These are phyloP conservation scores for Colletotrichum incanum DNA, from an alignment of 2,329 filamentous ascomycete species.

Conservation along the genomic window DNA sequence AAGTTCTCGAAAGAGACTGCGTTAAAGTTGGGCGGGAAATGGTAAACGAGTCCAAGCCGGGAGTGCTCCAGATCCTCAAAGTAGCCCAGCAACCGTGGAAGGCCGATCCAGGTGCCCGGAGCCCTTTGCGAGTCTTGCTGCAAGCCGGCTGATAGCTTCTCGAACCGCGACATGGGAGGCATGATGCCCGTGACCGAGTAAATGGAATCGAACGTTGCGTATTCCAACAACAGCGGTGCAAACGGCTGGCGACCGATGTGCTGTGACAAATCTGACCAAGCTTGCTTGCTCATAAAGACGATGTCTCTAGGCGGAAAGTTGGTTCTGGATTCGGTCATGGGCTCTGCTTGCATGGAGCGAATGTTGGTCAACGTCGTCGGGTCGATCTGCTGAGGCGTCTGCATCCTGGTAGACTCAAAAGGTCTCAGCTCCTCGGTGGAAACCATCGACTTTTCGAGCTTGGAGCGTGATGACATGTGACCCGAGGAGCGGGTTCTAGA, in stretches of 20 bases:
- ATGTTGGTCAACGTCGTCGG: slow-evolving; percentile 67
- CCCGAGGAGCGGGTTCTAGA: slow-evolving; percentile 75
- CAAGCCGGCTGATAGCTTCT: slow-evolving; percentile 73
- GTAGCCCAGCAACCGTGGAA: slow-evolving; percentile 76
- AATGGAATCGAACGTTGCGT: slow-evolving; percentile 75
- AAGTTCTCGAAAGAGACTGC: slow-evolving; percentile 68
- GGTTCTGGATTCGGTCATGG: slow-evolving; percentile 47
- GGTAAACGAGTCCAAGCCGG: slow-evolving; percentile 82
- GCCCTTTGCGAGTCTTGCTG: slow-evolving; percentile 68
- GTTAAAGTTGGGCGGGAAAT: slow-evolving; percentile 77
- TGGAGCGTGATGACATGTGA: slow-evolving; percentile 53
- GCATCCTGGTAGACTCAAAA: slow-evolving; percentile 74
- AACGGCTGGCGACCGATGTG: slow-evolving; percentile 62
- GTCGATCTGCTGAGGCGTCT: slow-evolving; percentile 73
- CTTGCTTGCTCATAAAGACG: slow-evolving; percentile 65
- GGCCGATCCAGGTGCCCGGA: slow-evolving; percentile 72
- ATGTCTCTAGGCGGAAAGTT: slow-evolving; percentile 60
- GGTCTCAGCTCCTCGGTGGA: slow-evolving; percentile 63
- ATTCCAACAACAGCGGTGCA: slow-evolving; percentile 78
- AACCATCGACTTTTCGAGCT: slow-evolving; percentile 54
- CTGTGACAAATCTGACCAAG: slow-evolving; percentile 64
- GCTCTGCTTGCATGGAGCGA: slow-evolving; percentile 57
- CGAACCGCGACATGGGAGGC: slow-evolving; percentile 76
- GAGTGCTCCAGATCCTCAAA: slow-evolving; percentile 82
- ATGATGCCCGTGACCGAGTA: slow-evolving; percentile 75